These are phyloP conservation scores for Cichorium intybus DNA, from an alignment of 140 eudicot genomes.

Conservation along the genomic window DNA sequence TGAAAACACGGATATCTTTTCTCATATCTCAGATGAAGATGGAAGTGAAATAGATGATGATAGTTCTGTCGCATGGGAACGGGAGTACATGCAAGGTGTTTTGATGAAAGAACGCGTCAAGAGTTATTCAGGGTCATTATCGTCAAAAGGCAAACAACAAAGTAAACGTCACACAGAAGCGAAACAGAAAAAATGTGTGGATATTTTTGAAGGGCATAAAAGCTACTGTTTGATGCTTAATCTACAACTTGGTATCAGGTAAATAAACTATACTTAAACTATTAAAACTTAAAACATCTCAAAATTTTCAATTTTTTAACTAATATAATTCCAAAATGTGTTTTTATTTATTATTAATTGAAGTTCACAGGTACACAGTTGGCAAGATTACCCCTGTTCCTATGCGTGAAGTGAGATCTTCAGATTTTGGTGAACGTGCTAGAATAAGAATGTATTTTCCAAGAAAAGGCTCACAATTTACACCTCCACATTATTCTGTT, in stretches of 20 bases:
- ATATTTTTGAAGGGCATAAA: slow-evolving; percentile 63
- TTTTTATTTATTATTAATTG: slow-evolving; percentile 15
- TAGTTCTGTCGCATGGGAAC: slow-evolving; percentile 57
- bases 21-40: slow-evolving; percentile 42
- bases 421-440: slow-evolving; percentile 93
- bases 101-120: slow-evolving; percentile 67
- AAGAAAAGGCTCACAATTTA: slow-evolving; percentile 76
- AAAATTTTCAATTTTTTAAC: neutral
- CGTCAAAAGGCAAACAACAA: slow-evolving; percentile 45
- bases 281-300: too few relatives aligned
- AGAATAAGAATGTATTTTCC: slow-evolving; percentile 97
- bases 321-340: slow-evolving; percentile 11
- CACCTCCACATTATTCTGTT: slow-evolving; percentile 84
- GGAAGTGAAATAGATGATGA: slow-evolving; percentile 47
- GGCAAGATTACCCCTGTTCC: slow-evolving; percentile 99
- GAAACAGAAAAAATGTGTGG: slow-evolving; percentile 52
- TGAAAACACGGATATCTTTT: slow-evolving; percentile 34
- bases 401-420: slow-evolving; percentile 90
- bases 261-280: slow-evolving; percentile 35
- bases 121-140: slow-evolving; percentile 25
- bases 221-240: slow-evolving; percentile 93
- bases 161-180: slow-evolving; percentile 47
- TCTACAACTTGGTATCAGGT: slow-evolving; percentile 99
- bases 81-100: slow-evolving; percentile 96
- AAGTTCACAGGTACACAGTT: slow-evolving; percentile 90